Evolutionary conservation across 2,329 filamentous ascomycete species (phyloP), one percentile per base, ranked within the genome.

Genomic region (Zasmidium citrigriseum): DNA sequence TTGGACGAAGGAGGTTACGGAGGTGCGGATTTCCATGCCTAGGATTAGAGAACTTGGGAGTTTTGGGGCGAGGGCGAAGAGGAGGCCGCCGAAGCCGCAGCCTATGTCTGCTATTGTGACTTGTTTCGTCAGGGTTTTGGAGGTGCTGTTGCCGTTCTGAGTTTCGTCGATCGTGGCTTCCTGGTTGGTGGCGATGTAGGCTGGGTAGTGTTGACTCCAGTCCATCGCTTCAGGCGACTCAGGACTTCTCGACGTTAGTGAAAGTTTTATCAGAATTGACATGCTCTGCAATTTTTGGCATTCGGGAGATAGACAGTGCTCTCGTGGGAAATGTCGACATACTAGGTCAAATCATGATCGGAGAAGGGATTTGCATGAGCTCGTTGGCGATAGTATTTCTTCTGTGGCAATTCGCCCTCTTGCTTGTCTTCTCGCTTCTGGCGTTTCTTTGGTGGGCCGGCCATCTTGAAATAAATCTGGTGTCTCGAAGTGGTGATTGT

Each of bases 291-390:
- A 23, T 18, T 14, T 14, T 27, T 34, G 25, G 16, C n/a, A n/a
- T n/a, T n/a, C n/a, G n/a, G n/a, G n/a, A n/a, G n/a, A n/a, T n/a
- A n/a, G n/a, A n/a, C n/a, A n/a, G n/a, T n/a, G n/a, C n/a, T n/a
- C n/a, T n/a, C n/a, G n/a, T n/a, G 45, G 18, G 3, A 20, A 54
- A 47, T 38, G 34, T 23, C 5, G 21, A 24, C 86, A 69, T 84
- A 96, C 95, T 99, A 99, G 69, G 83, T 82, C 72, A 99, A 81
- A 58, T 85, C 81, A 79, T 99, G 95, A 71, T 99, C 95, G 2
- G 93, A 97, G 78, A 99, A 99, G 5, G 93, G 93, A 78, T 99
- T 99, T 63, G 95, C 95, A 78, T 99, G 95, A 38, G 95, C 95
- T 75, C 95, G 86, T 77, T 99, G 95, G 56, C 95, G 86, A 75